Evolutionary conservation across 805 yeast species (phyloP).

Genomic region (Zygotorulaspora sp.): DNA sequence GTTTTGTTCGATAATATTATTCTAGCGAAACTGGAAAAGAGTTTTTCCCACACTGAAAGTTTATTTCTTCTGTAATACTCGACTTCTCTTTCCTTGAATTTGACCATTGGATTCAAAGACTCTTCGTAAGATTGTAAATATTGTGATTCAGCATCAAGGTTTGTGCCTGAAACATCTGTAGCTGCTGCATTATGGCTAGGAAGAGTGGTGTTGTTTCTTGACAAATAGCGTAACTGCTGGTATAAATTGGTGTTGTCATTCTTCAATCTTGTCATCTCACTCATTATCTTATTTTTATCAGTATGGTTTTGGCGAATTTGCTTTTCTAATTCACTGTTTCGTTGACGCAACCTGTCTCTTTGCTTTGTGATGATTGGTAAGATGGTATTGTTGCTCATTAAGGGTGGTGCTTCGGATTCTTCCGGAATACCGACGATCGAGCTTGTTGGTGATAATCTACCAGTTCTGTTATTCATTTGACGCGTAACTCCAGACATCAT

Average conservation of each 20-base stretch:
- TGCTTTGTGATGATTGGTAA: constrained; percentile 89
- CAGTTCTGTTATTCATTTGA: constrained; percentile 33
- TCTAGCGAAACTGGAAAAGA: constrained; percentile 68
- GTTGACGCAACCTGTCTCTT: constrained; percentile 85
- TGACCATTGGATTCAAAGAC: constrained; percentile 76
- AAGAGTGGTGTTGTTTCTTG: constrained; percentile 42
- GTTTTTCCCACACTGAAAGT: constrained; percentile 71
- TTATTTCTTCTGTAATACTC: constrained; percentile 63
- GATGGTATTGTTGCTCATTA: constrained; percentile 43
- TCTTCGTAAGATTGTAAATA: constrained; percentile 68
- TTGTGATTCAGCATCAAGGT: constrained; percentile 50
- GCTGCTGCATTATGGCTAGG: constrained; percentile 8
- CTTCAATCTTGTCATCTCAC: constrained; percentile 60
- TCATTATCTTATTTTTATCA: constrained; percentile 53
- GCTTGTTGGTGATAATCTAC: constrained; percentile 47
- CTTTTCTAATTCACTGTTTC: constrained; percentile 78
- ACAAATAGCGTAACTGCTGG: constrained; percentile 67
- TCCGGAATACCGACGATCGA: constrained; percentile 46
- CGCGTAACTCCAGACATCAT: constrained; percentile 57
- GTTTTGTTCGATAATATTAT: constrained; percentile 69
- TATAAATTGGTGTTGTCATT: constrained; percentile 73
- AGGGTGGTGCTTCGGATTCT: constrained; percentile 27
- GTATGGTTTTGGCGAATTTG: constrained; percentile 59
- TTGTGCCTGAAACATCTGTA: constrained; percentile 23
- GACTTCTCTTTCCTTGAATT: constrained; percentile 71